These are phyloP conservation scores for Dictyostelium purpureum DNA, from an alignment of 78 protist genomes.

Conservation along the genomic window DNA sequence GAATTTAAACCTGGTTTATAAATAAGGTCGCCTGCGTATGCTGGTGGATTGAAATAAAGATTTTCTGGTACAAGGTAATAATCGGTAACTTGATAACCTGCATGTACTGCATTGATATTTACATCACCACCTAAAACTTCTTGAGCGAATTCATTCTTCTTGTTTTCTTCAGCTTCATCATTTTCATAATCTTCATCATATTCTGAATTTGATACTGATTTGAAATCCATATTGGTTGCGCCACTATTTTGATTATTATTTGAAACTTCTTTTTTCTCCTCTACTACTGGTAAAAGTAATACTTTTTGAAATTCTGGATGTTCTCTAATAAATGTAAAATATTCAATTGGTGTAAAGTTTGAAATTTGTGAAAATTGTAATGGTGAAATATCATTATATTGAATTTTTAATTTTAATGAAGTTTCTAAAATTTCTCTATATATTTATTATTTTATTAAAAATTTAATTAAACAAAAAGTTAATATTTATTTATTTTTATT, in stretches of 20 bases:
- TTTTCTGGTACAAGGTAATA: no score
- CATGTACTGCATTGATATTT: no score
- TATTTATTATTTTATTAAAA: neutral
- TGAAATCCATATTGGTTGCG: no score
- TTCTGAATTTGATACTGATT: no score
- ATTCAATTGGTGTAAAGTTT: conserved; percentile 42
- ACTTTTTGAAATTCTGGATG: conserved; percentile 58
- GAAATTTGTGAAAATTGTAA: conserved; percentile 31
- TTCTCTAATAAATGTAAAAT: conserved; percentile 29
- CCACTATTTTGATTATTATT: neutral
- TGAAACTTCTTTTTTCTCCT: neutral
- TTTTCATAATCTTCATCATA: neutral
- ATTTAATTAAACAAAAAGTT: neutral
- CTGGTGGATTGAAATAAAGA: no score
- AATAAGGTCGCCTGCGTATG: no score
- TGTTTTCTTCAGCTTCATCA: neutral
- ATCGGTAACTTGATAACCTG: no score
- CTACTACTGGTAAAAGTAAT: neutral
- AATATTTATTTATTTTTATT: neutral
- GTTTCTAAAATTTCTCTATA: conserved; percentile 51
- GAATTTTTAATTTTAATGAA: neutral
- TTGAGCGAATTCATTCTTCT: no score
- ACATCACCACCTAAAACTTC: no score
- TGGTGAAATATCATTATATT: conserved; percentile 32
- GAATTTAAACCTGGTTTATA: no score